Percentiles rank a stretch among this genome's conserved stretches.
phyloP scores from a whole-genome alignment of 2,329 filamentous ascomycete species.

The Trichothecium sympodiale region DNA sequence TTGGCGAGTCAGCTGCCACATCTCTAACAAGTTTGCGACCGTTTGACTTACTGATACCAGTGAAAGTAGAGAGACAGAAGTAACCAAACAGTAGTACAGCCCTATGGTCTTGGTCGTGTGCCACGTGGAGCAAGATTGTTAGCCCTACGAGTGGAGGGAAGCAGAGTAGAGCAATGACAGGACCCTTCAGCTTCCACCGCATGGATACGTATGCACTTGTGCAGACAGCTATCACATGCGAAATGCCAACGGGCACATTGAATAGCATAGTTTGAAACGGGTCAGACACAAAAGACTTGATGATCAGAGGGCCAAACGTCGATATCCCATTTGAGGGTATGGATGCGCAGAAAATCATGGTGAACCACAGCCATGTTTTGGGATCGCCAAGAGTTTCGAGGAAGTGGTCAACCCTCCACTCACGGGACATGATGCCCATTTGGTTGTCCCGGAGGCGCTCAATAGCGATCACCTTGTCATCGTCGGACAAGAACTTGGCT shows the following conservation, averaged over 20 bases:
- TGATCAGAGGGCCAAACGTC: conserved; percentile 49
- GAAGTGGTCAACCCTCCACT: conserved; percentile 40
- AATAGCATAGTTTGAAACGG: conserved; percentile 47
- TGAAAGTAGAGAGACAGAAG: conserved; percentile 48
- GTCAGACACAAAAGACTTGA: conserved; percentile 46
- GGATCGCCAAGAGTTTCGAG: conserved; percentile 41
- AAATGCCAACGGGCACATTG: conserved; percentile 49
- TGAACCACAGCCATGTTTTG: conserved; percentile 51
- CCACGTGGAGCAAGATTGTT: conserved; percentile 38
- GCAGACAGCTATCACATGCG: conserved; percentile 48
- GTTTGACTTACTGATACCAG: conserved; percentile 27
- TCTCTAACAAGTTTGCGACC: conserved; percentile 11
- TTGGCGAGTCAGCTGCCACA: no score
- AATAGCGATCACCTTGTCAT: conserved; percentile 41
- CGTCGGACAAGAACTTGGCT: conserved; percentile 37
- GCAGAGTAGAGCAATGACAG: conserved; percentile 41
- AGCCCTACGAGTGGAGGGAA: conserved; percentile 47
- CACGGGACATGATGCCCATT: conserved; percentile 39
- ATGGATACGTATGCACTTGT: conserved; percentile 45
- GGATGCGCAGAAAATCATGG: conserved; percentile 43
- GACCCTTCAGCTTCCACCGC: conserved; percentile 42
- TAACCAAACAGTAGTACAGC: conserved; percentile 43
- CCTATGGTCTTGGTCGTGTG: conserved; percentile 32
- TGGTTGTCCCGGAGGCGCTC: conserved; percentile 43
- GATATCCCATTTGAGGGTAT: conserved; percentile 46